Base-by-base conservation (phyloP, 2,329 filamentous ascomycete species). In the Dothiorella sarmentorum region DNA sequence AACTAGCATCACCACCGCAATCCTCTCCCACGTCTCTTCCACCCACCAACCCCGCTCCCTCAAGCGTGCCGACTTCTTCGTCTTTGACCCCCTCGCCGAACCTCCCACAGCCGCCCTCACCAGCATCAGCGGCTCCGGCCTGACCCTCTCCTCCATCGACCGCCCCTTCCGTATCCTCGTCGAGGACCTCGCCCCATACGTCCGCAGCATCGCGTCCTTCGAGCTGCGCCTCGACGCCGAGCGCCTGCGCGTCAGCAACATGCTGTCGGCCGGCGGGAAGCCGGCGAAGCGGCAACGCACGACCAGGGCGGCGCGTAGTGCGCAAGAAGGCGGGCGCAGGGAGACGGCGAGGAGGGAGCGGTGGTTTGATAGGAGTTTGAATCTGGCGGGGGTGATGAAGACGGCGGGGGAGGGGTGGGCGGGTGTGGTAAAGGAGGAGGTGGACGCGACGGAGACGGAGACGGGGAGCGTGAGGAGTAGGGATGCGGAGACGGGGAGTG, bases 141-240 rank as follows among this genome's bases (percentile, higher is more conserved):
- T 91, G 1, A 83, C 85, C 31, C 80, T 88, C 0, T 92, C 90
- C 0, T 85, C 88, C 0, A 91, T 96, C 63, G 91, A 96, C 66
- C 84, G 89, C 42, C 85, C 85, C 0, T 76, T 88, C 65, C 71
- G 73, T 0, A 77, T 86, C 18, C 84, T 96, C 29, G 80, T 83
- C 0, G 76, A 87, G 11, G 94, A 99, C 63, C 78, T 97, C 2
- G 92, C 91, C 0, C 94, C 95, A 0, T 97, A 90, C 70, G 83
- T 97, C n/a, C 88, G 95, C 10, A 81, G 82, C 35, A 97, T 99
- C 61, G 85, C 93, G 2, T 80, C 85, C 0, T 89, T 87, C 68
- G 93, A 97, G 65, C 76, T 85, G 18, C 80, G 79, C 1, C 80
- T 94, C 1, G 87, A 91, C 66, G 78, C 84, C 61, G 84, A 90